These are phyloP conservation scores for Aaosphaeria pasadenensis DNA, from an alignment of 2,329 filamentous ascomycete genomes.

Conservation along the genomic window DNA sequence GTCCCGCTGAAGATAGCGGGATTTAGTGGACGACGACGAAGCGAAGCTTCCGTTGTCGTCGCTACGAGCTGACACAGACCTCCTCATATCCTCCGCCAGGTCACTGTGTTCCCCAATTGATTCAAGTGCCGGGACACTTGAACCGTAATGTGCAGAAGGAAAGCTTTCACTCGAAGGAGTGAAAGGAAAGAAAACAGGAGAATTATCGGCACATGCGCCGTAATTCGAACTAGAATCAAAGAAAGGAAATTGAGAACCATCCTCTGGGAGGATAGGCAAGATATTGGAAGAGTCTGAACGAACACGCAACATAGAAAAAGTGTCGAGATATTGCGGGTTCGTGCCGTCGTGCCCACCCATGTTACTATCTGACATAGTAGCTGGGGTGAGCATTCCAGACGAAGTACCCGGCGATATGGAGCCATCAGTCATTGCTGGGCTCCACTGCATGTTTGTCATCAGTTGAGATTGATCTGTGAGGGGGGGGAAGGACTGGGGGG, in stretches of 20 bases:
- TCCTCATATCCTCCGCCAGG: slow-evolving; percentile 50
- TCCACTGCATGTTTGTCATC: slow-evolving; percentile 30
- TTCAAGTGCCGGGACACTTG: slow-evolving; percentile 34
- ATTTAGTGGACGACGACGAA: slow-evolving; percentile 43
- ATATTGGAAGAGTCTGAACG: slow-evolving; percentile 40
- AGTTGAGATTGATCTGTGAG: slow-evolving; percentile 26
- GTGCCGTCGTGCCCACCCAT: slow-evolving; percentile 49
- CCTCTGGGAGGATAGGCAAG: slow-evolving; percentile 1
- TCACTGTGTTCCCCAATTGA: slow-evolving; percentile 24
- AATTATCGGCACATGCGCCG: slow-evolving; percentile 28
- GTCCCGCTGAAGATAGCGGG: slow-evolving; percentile 47
- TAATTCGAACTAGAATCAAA: slow-evolving; percentile 31
- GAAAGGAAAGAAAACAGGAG: slow-evolving; percentile 31
- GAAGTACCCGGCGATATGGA: slow-evolving; percentile 36
- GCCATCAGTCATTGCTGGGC: slow-evolving; percentile 24
- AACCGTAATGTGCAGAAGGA: slow-evolving; percentile 25
- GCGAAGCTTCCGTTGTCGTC: slow-evolving; percentile 41
- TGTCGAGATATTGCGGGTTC: slow-evolving; percentile 35
- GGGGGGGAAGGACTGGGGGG: slow-evolving; percentile 18
- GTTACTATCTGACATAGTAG: slow-evolving; percentile 34
- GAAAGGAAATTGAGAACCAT: slow-evolving; percentile 16
- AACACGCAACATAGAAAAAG: slow-evolving; percentile 43
- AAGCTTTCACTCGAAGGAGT: slow-evolving; percentile 33
- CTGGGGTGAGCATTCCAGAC: slow-evolving; percentile 36
- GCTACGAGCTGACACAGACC: slow-evolving; percentile 43